Conservation (phyloP, 208 protist species). For the Trypanosoma grayi region DNA sequence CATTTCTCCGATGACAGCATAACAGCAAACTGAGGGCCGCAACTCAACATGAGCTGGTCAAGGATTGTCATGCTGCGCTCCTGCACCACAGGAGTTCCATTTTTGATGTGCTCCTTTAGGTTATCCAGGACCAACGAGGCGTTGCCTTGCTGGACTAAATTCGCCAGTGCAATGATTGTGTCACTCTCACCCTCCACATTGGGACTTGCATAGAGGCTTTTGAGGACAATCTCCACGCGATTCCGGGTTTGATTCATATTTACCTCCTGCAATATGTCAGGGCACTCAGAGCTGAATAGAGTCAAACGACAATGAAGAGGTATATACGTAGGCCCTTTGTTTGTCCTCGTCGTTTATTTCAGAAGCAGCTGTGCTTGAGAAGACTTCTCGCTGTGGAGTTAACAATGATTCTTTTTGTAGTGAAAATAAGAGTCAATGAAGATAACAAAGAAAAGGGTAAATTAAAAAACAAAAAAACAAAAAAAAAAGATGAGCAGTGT, state of each 20-base stretch:
- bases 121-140: slow-evolving; percentile 61
- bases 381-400: too few relatives aligned
- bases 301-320: neutral
- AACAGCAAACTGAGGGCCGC: slow-evolving; percentile 67
- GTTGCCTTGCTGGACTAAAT: slow-evolving; percentile 67
- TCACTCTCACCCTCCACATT: slow-evolving; percentile 51
- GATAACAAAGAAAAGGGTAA: neutral
- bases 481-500: neutral
- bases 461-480: neutral
- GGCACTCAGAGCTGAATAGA: too few relatives aligned
- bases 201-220: slow-evolving; percentile 22
- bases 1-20: slow-evolving; percentile 85
- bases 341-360: too few relatives aligned
- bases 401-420: too few relatives aligned
- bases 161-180: slow-evolving; percentile 49
- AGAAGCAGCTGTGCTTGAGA: too few relatives aligned
- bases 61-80: slow-evolving; percentile 68
- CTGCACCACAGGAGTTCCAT: slow-evolving; percentile 55
- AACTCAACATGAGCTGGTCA: slow-evolving; percentile 73
- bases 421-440: neutral
- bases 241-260: slow-evolving; percentile 6
- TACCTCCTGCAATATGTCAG: slow-evolving; percentile 1
- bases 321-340: neutral
- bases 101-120: slow-evolving; percentile 76
- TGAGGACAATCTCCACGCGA: slow-evolving; percentile 14